These are phyloP conservation scores for Lantana camara DNA, from an alignment of 257 asterid species.

Conservation along the genomic window DNA sequence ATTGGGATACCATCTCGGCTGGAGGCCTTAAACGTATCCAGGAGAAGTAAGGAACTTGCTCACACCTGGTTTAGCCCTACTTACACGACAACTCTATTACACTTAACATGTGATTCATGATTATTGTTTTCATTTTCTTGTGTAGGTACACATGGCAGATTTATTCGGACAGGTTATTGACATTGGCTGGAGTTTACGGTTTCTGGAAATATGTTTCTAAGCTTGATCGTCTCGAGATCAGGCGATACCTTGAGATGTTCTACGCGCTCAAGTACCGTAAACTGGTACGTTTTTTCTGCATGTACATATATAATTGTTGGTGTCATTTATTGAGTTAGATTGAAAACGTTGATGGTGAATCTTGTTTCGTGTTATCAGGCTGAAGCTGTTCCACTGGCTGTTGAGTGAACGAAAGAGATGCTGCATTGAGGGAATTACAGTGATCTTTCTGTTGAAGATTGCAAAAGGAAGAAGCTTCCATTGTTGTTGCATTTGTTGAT, in stretches of 20 bases:
- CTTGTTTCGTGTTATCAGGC: slow-evolving; percentile 44
- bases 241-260: slow-evolving; percentile 82
- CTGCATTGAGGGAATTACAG: neutral
- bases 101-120: too few relatives aligned
- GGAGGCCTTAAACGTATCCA: slow-evolving; percentile 71
- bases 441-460: neutral
- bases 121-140: neutral
- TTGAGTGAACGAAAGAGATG: slow-evolving; percentile 35
- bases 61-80: too few relatives aligned
- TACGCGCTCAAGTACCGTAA: slow-evolving; percentile 73
- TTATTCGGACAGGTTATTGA: slow-evolving; percentile 68
- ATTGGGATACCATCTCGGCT: slow-evolving; percentile 59
- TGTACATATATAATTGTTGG: too few relatives aligned
- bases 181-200: slow-evolving; percentile 80
- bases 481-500: neutral
- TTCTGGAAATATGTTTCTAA: slow-evolving; percentile 79
- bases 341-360: too few relatives aligned
- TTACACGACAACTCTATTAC: too few relatives aligned
- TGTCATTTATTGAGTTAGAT: neutral
- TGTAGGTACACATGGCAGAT: slow-evolving; percentile 79
- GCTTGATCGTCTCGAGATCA: slow-evolving; percentile 64
- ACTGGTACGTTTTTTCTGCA: slow-evolving; percentile 41
- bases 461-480: too few relatives aligned
- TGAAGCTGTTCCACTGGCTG: slow-evolving; percentile 66
- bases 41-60: slow-evolving; percentile 72